Evolutionary conservation across 352 stramenopile species (phyloP).

Genomic region (Phytophthora pistaciae): DNA sequence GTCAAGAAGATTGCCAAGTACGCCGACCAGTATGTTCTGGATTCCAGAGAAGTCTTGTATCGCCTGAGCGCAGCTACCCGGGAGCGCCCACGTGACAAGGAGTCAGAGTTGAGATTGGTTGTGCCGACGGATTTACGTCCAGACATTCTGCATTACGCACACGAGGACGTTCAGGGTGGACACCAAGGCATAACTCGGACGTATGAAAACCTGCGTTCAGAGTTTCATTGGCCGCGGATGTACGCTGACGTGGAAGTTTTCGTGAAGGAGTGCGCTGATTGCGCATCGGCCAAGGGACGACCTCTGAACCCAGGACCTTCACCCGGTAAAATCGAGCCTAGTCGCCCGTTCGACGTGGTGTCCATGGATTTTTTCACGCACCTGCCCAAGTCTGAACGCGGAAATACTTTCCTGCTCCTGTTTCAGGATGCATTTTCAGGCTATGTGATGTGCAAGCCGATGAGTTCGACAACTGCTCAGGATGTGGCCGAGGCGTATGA

Average conservation of each 20-base stretch:
- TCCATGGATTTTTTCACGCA: not conserved
- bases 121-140: not conserved
- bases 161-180: not conserved
- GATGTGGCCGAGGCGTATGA: not conserved
- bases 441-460: not conserved
- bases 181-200: not conserved
- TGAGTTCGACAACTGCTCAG: not conserved
- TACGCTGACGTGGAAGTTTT: not conserved
- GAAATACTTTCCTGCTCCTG: not conserved
- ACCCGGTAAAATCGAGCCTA: not conserved
- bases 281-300: not conserved
- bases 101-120: not conserved
- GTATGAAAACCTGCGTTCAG: not conserved
- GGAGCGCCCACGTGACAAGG: not conserved
- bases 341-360: not conserved
- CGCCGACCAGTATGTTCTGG: not conserved
- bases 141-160: not conserved
- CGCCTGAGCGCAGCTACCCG: not conserved
- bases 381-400: not conserved
- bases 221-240: not conserved
- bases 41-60: not conserved
- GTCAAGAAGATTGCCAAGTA: not conserved
- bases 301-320: not conserved
- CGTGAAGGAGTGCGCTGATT: not conserved
- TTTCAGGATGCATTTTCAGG: not conserved